phyloP scores from a whole-genome alignment of 352 stramenopile genomes.

The Pseudoperonospora humuli region DNA sequence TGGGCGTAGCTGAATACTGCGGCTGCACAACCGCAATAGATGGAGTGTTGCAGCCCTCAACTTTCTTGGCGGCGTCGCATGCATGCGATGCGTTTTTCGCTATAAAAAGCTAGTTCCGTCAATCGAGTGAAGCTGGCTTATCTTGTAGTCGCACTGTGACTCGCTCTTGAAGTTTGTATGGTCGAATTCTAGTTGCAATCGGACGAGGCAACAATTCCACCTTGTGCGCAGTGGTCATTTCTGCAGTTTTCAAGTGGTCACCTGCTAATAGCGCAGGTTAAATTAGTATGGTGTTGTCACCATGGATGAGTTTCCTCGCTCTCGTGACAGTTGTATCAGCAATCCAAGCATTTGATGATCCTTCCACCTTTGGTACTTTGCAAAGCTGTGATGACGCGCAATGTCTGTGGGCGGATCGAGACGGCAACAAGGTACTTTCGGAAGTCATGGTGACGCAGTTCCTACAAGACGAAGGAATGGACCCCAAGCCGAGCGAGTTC shows the following conservation, averaged over 20 bases:
- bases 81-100: not conserved
- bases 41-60: too few species aligned
- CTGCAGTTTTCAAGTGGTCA: constrained; percentile 1
- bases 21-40: too few species aligned
- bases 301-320: constrained; percentile 4
- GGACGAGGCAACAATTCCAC: constrained; percentile 9
- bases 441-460: constrained; percentile 56
- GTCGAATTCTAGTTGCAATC: constrained; percentile 11
- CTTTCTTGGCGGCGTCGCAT: too few species aligned
- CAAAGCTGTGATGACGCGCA: constrained; percentile 29
- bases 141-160: not conserved
- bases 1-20: too few species aligned
- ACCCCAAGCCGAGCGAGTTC: constrained; percentile 26
- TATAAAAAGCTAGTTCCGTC: not conserved
- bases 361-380: constrained; percentile 50
- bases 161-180: constrained; percentile 15
- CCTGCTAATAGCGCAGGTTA: not conserved
- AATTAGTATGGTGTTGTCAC: constrained; percentile 2
- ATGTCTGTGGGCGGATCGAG: constrained; percentile 51
- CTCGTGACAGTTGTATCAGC: constrained; percentile 1
- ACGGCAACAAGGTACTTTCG: constrained; percentile 26
- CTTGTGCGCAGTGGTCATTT: constrained; percentile 11
- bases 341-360: constrained; percentile 4
- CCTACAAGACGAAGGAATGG: constrained; percentile 33
- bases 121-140: not conserved